These are phyloP conservation scores for Monilinia fructicola DNA, from an alignment of 2,329 filamentous ascomycete species.

Conservation along the genomic window DNA sequence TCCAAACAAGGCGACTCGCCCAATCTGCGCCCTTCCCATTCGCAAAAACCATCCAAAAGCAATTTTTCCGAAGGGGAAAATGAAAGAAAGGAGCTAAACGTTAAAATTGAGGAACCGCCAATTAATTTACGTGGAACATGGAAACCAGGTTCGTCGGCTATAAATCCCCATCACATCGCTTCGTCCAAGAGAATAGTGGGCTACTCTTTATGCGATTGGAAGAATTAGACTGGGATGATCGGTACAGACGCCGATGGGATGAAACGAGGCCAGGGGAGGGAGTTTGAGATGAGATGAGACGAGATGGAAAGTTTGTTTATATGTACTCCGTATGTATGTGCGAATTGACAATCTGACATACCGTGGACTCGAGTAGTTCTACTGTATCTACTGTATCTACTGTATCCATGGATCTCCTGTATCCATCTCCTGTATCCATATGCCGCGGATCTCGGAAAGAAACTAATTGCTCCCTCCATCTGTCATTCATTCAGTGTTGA, in stretches of 20 bases:
- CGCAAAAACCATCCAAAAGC: background rate
- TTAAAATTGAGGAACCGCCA: conserved; percentile 1
- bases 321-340: too few relatives aligned
- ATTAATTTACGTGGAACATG: conserved; percentile 2
- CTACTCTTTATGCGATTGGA: background rate
- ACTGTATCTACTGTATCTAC: too few relatives aligned
- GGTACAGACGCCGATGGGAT: conserved; percentile 14
- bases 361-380: too few relatives aligned
- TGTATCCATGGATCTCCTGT: too few relatives aligned
- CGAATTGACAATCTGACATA: too few relatives aligned
- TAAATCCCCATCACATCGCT: background rate
- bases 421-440: too few relatives aligned
- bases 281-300: conserved; percentile 12
- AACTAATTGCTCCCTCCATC: too few relatives aligned
- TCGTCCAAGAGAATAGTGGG: background rate
- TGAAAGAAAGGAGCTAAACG: background rate
- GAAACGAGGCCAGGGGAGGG: conserved; percentile 4
- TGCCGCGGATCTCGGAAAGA: too few relatives aligned
- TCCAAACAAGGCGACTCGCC: conserved; percentile 1
- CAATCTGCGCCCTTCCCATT: too few relatives aligned
- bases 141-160: background rate
- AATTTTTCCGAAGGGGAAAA: background rate
- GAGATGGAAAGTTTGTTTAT: conserved; percentile 1
- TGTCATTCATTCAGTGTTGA: too few relatives aligned
- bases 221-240: background rate